Evolutionary conservation across 2,329 filamentous ascomycete species (phyloP).

Genomic region (Tolypocladium nubicola): DNA sequence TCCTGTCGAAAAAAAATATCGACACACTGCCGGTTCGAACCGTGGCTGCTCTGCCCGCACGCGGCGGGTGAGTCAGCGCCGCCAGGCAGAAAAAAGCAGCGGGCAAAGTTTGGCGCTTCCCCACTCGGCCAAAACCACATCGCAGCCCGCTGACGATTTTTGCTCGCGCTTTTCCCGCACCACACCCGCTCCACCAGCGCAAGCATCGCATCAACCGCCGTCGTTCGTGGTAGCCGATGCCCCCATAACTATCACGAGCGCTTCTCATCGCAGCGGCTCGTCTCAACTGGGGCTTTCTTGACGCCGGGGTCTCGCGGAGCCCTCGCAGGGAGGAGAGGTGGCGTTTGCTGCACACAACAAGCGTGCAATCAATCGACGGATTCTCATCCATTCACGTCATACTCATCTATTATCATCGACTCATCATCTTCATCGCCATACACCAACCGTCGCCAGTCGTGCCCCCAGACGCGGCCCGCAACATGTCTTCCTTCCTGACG

Average conservation of each 20-base stretch:
- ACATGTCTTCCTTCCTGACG: slow-evolving; percentile 38
- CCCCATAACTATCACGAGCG: background rate
- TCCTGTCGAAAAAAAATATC: background rate
- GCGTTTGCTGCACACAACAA: background rate
- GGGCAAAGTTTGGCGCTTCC: background rate
- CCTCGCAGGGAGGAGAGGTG: background rate
- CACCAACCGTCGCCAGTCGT: too few species aligned
- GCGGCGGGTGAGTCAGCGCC: background rate
- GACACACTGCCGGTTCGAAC: background rate
- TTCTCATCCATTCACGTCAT: background rate
- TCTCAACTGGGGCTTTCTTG: background rate
- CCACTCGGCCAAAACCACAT: background rate
- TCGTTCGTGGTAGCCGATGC: background rate
- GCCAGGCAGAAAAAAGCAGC: background rate
- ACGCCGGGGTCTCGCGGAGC: background rate
- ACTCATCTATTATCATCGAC: background rate
- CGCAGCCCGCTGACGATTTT: background rate
- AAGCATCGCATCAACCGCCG: background rate
- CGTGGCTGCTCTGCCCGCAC: background rate
- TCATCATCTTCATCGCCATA: background rate
- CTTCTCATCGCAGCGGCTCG: background rate
- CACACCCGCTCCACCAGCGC: background rate
- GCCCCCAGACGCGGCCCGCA: background rate
- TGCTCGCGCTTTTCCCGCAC: background rate
- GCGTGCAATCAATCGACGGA: background rate